Percentiles rank a stretch among this genome's conserved stretches.
Evolutionary conservation across 2,329 filamentous ascomycete genomes (phyloP).

Genomic region (Talaromyces atroroseus): DNA sequence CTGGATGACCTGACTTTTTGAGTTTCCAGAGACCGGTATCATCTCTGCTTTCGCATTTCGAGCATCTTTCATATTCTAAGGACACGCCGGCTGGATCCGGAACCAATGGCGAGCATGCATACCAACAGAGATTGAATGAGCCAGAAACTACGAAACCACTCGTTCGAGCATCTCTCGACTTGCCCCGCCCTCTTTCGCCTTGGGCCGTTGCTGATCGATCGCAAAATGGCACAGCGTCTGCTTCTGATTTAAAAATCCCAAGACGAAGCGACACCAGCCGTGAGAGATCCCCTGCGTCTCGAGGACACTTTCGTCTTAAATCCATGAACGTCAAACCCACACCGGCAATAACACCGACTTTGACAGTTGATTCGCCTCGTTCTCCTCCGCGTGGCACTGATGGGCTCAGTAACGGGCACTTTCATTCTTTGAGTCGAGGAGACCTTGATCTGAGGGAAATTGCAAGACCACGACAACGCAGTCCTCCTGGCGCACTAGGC

Average conservation of each 20-base stretch:
- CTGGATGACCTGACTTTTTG: constrained; percentile 14
- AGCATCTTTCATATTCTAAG: constrained; percentile 37
- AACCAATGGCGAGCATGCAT: constrained; percentile 2
- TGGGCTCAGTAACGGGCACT: constrained; percentile 58
- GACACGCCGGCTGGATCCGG: constrained; percentile 1
- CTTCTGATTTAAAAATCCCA: constrained; percentile 9
- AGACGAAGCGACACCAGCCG: constrained; percentile 20
- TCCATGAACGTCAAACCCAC: constrained; percentile 40
- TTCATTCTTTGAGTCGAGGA: constrained; percentile 47
- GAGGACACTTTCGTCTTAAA: constrained; percentile 52
- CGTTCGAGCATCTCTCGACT: constrained; percentile 37
- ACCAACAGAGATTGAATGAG: constrained; percentile 25
- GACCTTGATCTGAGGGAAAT: constrained; percentile 22
- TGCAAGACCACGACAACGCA: constrained; percentile 15
- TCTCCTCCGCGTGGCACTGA: constrained; percentile 34
- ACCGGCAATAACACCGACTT: constrained; percentile 36
- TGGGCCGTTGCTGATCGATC: constrained; percentile 28
- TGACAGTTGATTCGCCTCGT: constrained; percentile 40
- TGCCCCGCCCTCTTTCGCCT: constrained; percentile 36
- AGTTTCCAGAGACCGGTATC: constrained; percentile 41
- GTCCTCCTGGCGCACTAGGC: constrained; percentile 13
- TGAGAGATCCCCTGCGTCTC: constrained; percentile 49
- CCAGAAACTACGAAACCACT: constrained; percentile 26
- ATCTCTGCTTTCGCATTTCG: constrained; percentile 45
- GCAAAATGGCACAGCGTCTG: constrained; percentile 15